Conservation (phyloP, 352 stramenopile species). For the Phytophthora brassicae region DNA sequence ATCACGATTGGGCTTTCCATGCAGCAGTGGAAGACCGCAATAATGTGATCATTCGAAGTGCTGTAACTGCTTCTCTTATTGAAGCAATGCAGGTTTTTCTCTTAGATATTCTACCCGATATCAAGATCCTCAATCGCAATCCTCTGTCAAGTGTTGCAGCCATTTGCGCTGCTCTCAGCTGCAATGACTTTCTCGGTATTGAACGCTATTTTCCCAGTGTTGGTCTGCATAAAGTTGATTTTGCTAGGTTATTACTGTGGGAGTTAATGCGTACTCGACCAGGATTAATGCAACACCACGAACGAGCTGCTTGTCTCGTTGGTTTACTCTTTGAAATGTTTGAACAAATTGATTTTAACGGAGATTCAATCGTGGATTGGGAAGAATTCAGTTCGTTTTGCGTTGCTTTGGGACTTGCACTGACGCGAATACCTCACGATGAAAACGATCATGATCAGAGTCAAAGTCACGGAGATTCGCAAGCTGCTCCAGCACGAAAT, state of each 20-base stretch:
- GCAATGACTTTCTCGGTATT: slow-evolving; percentile 59
- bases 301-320: slow-evolving; percentile 40
- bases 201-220: slow-evolving; percentile 46
- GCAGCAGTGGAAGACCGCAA: slow-evolving; percentile 30
- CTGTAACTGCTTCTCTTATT: slow-evolving; percentile 44
- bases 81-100: slow-evolving; percentile 63
- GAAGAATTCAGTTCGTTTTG: slow-evolving; percentile 88
- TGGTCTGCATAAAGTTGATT: slow-evolving; percentile 49
- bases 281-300: slow-evolving; percentile 37
- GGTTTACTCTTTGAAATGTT: slow-evolving; percentile 72
- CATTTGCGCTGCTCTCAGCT: slow-evolving; percentile 61
- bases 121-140: slow-evolving; percentile 66
- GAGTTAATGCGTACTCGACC: slow-evolving; percentile 47
- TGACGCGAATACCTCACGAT: slow-evolving; percentile 30
- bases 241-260: slow-evolving; percentile 53
- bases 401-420: slow-evolving; percentile 60
- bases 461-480: slow-evolving; percentile 17
- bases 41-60: slow-evolving; percentile 39
- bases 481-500: slow-evolving; percentile 21
- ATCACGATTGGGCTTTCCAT: slow-evolving; percentile 42
- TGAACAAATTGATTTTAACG: slow-evolving; percentile 86
- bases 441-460: slow-evolving; percentile 30
- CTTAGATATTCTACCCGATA: slow-evolving; percentile 68
- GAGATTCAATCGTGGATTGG: slow-evolving; percentile 74
- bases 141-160: slow-evolving; percentile 58